Conservation (phyloP, 2,329 filamentous ascomycete species). For the Aspergillus hortae region DNA sequence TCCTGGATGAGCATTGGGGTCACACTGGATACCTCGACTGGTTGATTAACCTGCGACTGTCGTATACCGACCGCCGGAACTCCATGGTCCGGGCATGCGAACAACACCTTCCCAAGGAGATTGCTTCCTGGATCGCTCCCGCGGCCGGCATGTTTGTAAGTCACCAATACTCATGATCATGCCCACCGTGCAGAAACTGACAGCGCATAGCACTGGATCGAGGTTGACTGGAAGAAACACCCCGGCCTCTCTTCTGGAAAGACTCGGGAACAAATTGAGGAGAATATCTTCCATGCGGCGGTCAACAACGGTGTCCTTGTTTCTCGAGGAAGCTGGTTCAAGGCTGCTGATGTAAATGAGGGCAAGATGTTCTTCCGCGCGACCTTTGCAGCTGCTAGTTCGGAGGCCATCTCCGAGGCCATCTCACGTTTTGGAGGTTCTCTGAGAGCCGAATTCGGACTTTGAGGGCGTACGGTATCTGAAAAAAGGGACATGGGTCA, state of each 20-base stretch:
- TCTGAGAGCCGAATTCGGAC: conserved; percentile 59
- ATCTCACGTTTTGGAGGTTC: conserved; percentile 73
- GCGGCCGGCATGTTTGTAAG: conserved; percentile 91
- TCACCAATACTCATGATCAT: conserved; percentile 21
- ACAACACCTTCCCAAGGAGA: conserved; percentile 65
- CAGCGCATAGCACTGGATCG: conserved; percentile 43
- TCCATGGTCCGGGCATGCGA: conserved; percentile 77
- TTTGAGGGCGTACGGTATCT: conserved; percentile 25
- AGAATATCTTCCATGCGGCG: conserved; percentile 76
- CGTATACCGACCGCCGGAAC: conserved; percentile 79
- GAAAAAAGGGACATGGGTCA: too few species aligned
- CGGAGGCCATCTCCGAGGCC: conserved; percentile 66
- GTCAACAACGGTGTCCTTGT: conserved; percentile 76
- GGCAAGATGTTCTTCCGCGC: conserved; percentile 79
- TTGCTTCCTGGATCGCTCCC: conserved; percentile 77
- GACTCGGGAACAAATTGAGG: conserved; percentile 60
- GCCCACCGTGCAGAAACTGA: not conserved
- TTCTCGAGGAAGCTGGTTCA: conserved; percentile 87
- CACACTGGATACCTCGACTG: conserved; percentile 86
- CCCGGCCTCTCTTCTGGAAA: conserved; percentile 37
- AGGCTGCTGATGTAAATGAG: conserved; percentile 62
- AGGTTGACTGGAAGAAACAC: conserved; percentile 46
- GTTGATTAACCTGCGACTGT: conserved; percentile 74
- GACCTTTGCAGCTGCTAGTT: conserved; percentile 79
- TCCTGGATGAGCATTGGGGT: conserved; percentile 92